Base-by-base conservation (phyloP, 2,329 filamentous ascomycete genomes). In the Exophiala phaeomuriformis region DNA sequence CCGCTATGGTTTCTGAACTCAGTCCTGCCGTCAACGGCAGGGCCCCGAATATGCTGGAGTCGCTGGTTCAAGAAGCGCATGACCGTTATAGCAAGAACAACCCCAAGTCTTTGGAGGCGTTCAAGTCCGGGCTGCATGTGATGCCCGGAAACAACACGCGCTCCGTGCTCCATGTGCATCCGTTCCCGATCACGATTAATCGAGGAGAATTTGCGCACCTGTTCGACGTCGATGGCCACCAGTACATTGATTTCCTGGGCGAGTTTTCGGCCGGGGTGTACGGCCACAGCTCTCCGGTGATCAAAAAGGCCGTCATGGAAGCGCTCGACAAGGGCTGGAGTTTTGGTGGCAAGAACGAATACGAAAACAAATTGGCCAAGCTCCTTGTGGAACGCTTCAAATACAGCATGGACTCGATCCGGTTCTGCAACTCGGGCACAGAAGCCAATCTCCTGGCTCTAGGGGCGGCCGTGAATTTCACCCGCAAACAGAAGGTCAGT, bases 251-350 rank as follows among this genome's bases (percentile, higher is more conserved):
- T 61, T 71, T 86, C 5, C 70, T 83, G 1, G 77, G 78, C 33
- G 83, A 86, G 65, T 80, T 80, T 62, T 81, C 80, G 0, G 84
- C 84, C 1, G 82, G 79, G 1, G 71, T 87, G 8, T 85, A 80
- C 63, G 84, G 84, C 0, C 83, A 87, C 67, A 83, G 79, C 1
- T 73, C 85, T 49, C 75, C 78, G 0, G 60, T 70, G 1, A 78
- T 87, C 51, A 64, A 72, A 2, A 61, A 68, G 0, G 73, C 81
- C 0, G 69, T 86, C 28, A 40, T 57, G 30, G 59, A 70, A 4
- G 71, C 75, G 1, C 62, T 81, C 2, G 63, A 71, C 1, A 65
- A 68, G 4, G 81, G 82, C 3, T 66, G 82, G 58, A 81, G 75
- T 54, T 71, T 81, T 10, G 79, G 83, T 3, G 76, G 72, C 0